Percentiles rank a stretch among this genome's conserved stretches.
phyloP scores from a whole-genome alignment of 345 rosid species.

The Lepidium sativum region DNA sequence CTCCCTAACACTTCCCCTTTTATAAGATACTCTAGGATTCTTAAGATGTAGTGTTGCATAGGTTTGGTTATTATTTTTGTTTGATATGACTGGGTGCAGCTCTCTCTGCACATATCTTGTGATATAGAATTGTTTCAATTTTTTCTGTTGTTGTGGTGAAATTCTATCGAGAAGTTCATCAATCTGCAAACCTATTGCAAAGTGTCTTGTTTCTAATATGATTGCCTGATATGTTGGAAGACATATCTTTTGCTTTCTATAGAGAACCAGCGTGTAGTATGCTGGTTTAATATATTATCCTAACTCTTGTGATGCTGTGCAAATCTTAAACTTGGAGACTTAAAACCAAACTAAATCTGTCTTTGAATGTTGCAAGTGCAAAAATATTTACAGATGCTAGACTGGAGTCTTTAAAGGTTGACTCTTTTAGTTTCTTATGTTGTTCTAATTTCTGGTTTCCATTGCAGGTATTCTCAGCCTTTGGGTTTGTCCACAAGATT shows the following conservation, averaged over 20 bases:
- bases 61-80: conserved; percentile 1
- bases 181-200: not conserved
- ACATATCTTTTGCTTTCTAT: conserved; percentile 2
- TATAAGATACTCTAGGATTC: conserved; percentile 25
- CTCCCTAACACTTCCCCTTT: conserved; percentile 68
- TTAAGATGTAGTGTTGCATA: conserved; percentile 2
- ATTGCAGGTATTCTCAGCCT: conserved; percentile 97
- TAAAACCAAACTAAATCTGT: not conserved
- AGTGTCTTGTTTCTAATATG: not conserved
- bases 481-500: conserved; percentile 97
- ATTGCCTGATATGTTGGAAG: not conserved
- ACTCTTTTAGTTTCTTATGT: not conserved
- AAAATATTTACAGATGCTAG: not conserved
- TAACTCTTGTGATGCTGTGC: not conserved
- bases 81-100: not conserved
- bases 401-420: not conserved
- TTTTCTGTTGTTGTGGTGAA: not conserved
- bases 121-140: not conserved
- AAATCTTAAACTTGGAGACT: not conserved
- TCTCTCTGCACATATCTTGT: not conserved
- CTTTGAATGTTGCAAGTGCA: not conserved
- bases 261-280: not conserved
- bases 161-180: not conserved
- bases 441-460: conserved; percentile 25
- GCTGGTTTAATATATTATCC: not conserved